Base-by-base conservation (phyloP, 2,329 filamentous ascomycete genomes). In the Xylaria sp. region DNA sequence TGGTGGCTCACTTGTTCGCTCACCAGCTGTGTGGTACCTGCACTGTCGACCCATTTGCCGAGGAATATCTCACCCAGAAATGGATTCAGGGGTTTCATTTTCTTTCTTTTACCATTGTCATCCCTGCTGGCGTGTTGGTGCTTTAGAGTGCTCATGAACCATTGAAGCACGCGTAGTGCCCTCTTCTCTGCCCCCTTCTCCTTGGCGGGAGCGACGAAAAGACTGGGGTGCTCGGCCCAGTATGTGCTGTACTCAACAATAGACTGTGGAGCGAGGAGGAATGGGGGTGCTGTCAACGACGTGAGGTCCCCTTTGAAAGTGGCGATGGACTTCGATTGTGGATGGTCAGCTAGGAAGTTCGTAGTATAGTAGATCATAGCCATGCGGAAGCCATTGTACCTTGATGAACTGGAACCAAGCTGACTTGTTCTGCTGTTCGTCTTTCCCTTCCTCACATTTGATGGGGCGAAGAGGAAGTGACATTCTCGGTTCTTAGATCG, bases 1-100 rank as follows among this genome's bases (percentile, higher is more conserved):
- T 99, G 94, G 72, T 97, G 93, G 73, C 84, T 87, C 62, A 97
- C 94, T 81, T 97, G 93, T 77, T 97, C 93, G 68, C 91, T 96
- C 66, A 96, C 83, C 62, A 99, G 82, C 64, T 89, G 85, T 22
- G 94, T 97, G 44, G 86, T 88, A 52, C 93, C 93, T 48, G 85
- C 84, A 43, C 85, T 81, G 68, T 96, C 90, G 54, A 88, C 84
- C 94, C 94, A 99, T 66, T 87, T 89, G 20, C 93, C 94, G 22
- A 97, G 74, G 75, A 97, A 97, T 29, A 97, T 82, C 77, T 99
- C 93, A 52, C 93, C 93, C 34, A 99, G 76, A 76, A 99, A 97
- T 0, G 94, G 94, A 70, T 99, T 97, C 55, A 99, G 77, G 2
- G 93, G 93, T 79, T 97, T 99, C 47, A 66, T 44, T 85, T 97